phyloP scores from a whole-genome alignment of 1,139 yeast species.

The Kodamaea suecica region DNA sequence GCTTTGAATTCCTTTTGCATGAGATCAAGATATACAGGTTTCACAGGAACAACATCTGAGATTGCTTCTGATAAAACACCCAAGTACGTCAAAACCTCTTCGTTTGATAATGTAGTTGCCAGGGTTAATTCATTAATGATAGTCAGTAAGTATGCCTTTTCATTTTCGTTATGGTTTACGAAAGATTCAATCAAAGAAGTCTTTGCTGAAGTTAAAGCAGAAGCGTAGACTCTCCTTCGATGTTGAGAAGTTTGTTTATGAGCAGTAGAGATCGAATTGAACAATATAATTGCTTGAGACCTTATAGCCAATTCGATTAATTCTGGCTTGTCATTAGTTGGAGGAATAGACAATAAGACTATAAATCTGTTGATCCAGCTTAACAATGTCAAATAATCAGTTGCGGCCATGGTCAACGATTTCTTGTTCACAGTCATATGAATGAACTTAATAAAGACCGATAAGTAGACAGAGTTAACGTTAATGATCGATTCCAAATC shows the following conservation, averaged over 20 bases:
- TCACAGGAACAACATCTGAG: constrained; percentile 36
- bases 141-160: constrained; percentile 7
- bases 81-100: constrained; percentile 21
- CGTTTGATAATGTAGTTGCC: constrained; percentile 7
- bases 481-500: constrained; percentile 35
- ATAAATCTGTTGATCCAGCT: constrained; percentile 49
- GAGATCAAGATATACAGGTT: constrained; percentile 36
- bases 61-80: constrained; percentile 42
- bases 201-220: constrained; percentile 40
- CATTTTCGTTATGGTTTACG: constrained; percentile 5
- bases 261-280: constrained; percentile 16
- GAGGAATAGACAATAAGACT: constrained; percentile 19
- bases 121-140: constrained; percentile 8
- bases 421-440: constrained; percentile 27
- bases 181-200: constrained; percentile 24
- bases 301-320: constrained; percentile 15
- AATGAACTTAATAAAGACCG: constrained; percentile 36
- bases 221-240: constrained; percentile 45
- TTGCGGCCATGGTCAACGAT: constrained; percentile 42
- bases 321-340: constrained; percentile 7
- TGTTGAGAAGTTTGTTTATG: constrained; percentile 28
- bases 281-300: constrained; percentile 24
- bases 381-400: constrained; percentile 55
- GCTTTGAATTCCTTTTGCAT: constrained; percentile 9
- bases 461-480: constrained; percentile 30